Conservation (phyloP, 192 early-diverging fungal species). For the Pecoramyces ruminantium region DNA sequence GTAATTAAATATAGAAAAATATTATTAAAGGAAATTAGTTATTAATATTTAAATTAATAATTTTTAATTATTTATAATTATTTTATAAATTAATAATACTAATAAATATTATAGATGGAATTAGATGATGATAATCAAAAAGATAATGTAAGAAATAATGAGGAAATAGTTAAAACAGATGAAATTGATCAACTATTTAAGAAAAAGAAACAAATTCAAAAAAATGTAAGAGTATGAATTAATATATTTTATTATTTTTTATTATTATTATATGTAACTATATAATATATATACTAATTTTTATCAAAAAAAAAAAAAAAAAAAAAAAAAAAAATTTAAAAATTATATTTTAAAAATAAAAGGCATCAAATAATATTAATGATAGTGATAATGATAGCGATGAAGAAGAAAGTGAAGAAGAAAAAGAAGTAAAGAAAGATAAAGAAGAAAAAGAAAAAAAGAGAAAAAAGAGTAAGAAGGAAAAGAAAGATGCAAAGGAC, state of each 20-base stretch:
- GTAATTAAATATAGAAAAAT: constrained; percentile 6
- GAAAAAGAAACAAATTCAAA: constrained; percentile 12
- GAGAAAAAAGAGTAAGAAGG: constrained; percentile 22
- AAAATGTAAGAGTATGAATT: neutral
- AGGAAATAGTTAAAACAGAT: constrained; percentile 3
- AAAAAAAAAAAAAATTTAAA: no score
- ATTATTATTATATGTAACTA: no score
- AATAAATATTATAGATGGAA: constrained; percentile 1
- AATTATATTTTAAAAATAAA: no score
- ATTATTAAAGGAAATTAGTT: no score
- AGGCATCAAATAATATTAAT: constrained; percentile 6
- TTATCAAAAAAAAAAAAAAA: no score
- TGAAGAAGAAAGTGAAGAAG: constrained; percentile 6
- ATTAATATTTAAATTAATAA: no score
- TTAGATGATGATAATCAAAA: constrained; percentile 13
- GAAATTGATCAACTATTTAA: constrained; percentile 31
- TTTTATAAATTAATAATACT: neutral
- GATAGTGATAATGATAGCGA: constrained; percentile 3
- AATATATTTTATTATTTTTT: no score
- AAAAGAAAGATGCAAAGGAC: constrained; percentile 15
- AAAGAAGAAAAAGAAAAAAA: constrained; percentile 7
- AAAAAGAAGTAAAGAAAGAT: constrained; percentile 3
- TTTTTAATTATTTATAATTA: neutral
- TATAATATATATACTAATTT: no score
- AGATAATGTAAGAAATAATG: constrained; percentile 6